A percentile compares a stretch with the other conserved stretches of the same genome.
These are phyloP conservation scores for Arthrobotrys iridis DNA, from an alignment of 2,329 filamentous ascomycete species.

Conservation along the genomic window DNA sequence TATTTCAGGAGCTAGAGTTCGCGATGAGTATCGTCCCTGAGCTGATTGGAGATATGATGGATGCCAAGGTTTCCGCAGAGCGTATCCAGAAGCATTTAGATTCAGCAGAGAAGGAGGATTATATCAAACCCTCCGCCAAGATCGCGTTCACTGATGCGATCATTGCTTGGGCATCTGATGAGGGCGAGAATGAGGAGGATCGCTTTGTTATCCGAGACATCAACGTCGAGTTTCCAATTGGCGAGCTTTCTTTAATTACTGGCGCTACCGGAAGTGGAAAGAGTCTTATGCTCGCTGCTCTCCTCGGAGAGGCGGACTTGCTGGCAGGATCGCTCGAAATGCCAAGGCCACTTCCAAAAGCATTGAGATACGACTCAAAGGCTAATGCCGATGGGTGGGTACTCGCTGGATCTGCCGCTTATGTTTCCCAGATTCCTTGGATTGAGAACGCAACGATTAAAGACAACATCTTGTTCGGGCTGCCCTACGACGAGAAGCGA, in stretches of 20 bases:
- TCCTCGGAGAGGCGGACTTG: conserved; percentile 79
- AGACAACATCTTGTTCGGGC: conserved; percentile 80
- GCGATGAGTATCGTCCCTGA: conserved; percentile 77
- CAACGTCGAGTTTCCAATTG: conserved; percentile 73
- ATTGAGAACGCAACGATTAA: conserved; percentile 82
- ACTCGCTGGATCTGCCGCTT: conserved; percentile 75
- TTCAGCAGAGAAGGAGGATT: conserved; percentile 71
- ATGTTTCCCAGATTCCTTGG: conserved; percentile 83
- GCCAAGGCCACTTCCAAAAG: conserved; percentile 64
- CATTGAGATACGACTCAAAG: conserved; percentile 70
- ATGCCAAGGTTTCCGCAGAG: conserved; percentile 76
- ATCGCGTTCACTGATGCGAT: conserved; percentile 74
- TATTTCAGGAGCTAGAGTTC: conserved; percentile 78
- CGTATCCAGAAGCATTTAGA: conserved; percentile 77
- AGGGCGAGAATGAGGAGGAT: conserved; percentile 68
- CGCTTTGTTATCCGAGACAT: conserved; percentile 74
- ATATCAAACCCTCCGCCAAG: conserved; percentile 68
- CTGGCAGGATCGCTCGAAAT: conserved; percentile 70
- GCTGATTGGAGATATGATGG: conserved; percentile 74
- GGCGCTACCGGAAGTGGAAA: conserved; percentile 83
- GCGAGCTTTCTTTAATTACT: conserved; percentile 75
- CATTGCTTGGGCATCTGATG: conserved; percentile 78
- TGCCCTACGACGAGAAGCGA: conserved; percentile 74
- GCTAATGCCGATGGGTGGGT: conserved; percentile 74
- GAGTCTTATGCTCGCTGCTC: conserved; percentile 76